Conservation (phyloP, 441 rosid species). For the Viola pubescens region DNA sequence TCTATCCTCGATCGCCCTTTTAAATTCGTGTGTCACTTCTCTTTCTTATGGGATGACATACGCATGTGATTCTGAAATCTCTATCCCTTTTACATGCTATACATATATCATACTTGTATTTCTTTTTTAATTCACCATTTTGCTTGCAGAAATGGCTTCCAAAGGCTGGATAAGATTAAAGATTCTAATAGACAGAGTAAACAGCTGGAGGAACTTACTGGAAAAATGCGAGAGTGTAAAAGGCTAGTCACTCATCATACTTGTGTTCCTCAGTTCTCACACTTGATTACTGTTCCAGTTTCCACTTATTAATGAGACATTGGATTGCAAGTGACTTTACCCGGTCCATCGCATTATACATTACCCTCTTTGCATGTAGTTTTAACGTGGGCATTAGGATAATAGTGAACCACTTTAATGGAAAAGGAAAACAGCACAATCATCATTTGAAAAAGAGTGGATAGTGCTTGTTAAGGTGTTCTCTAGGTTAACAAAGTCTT, state of each 20-base stretch:
- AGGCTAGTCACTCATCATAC: conserved; percentile 31
- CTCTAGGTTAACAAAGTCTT: neutral
- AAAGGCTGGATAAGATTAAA: conserved; percentile 91
- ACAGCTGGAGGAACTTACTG: conserved; percentile 91
- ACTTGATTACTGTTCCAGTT: neutral
- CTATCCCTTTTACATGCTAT: neutral
- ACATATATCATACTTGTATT: neutral
- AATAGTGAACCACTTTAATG: too few species aligned
- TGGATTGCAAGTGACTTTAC: too few species aligned
- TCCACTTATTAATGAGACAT: too few species aligned
- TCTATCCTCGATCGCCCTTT: neutral
- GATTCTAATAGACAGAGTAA: conserved; percentile 82
- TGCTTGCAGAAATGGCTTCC: conserved; percentile 74
- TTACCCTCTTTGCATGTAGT: neutral
- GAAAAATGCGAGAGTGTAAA: conserved; percentile 90
- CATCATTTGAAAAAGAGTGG: too few species aligned
- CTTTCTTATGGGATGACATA: neutral
- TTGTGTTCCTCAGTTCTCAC: conserved; percentile 1
- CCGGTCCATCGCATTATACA: neutral
- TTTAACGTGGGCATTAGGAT: neutral
- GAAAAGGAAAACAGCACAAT: too few species aligned
- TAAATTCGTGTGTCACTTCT: neutral
- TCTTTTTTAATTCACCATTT: neutral
- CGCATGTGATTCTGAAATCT: neutral
- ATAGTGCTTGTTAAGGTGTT: too few species aligned